Evolutionary conservation across 257 asterid genomes (phyloP).

Genomic region (Penstemon barbatus): DNA sequence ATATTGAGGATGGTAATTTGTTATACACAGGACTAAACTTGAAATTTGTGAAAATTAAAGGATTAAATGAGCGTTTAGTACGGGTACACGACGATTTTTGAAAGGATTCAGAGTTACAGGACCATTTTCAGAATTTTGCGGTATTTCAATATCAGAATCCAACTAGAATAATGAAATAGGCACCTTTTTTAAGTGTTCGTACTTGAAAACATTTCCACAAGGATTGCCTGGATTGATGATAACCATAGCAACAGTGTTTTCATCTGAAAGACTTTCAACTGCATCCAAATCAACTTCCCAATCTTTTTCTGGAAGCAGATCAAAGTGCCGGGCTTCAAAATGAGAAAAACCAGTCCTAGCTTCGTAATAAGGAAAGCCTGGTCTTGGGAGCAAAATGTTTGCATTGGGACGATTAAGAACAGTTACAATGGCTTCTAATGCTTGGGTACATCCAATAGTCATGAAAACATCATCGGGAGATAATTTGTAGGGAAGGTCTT

Average conservation of each 20-base stretch:
- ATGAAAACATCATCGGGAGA: slow-evolving; percentile 69
- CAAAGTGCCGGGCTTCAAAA: slow-evolving; percentile 72
- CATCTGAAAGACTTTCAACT: slow-evolving; percentile 71
- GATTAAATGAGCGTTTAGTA: too few species aligned
- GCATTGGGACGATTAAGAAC: slow-evolving; percentile 73
- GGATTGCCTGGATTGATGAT: slow-evolving; percentile 94
- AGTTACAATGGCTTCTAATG: slow-evolving; percentile 53
- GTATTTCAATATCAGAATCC: not conserved
- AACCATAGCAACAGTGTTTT: slow-evolving; percentile 81
- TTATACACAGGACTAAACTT: too few species aligned
- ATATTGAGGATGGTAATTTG: too few species aligned
- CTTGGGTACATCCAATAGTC: slow-evolving; percentile 72
- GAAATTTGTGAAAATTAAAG: too few species aligned
- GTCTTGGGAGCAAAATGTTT: slow-evolving; percentile 80
- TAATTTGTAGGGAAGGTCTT: slow-evolving; percentile 67
- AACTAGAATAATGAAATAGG: not conserved
- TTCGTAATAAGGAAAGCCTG: slow-evolving; percentile 79
- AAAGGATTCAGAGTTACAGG: too few species aligned
- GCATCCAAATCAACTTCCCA: slow-evolving; percentile 85
- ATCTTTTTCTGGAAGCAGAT: slow-evolving; percentile 64
- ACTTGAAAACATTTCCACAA: slow-evolving; percentile 79
- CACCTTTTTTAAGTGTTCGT: slow-evolving; percentile 81
- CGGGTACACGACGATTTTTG: too few species aligned
- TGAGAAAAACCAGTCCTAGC: slow-evolving; percentile 48
- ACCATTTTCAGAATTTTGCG: too few species aligned